phyloP scores from a whole-genome alignment of 108 stramenopile species.

The Cyclotella atomus region DNA sequence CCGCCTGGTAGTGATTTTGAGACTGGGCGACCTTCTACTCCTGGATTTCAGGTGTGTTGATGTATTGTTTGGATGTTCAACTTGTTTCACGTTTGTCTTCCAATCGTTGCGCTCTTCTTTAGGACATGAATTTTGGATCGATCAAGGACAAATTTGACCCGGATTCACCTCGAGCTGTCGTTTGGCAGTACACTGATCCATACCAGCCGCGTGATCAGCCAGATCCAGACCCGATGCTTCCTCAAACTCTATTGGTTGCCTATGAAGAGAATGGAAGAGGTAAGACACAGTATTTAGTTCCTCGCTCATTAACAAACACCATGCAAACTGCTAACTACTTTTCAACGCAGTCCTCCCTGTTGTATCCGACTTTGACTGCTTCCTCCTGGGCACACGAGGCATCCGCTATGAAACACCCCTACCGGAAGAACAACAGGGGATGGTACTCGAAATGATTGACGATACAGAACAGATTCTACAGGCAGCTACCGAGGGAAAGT shows the following conservation, averaged over 20 bases:
- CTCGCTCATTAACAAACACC: no score
- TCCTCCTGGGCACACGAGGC: constrained; percentile 62
- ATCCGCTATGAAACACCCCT: constrained; percentile 61
- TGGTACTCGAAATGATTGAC: constrained; percentile 63
- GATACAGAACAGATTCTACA: constrained; percentile 64
- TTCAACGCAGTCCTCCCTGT: constrained; percentile 11
- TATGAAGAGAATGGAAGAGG: constrained; percentile 73
- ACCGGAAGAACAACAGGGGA: constrained; percentile 62
- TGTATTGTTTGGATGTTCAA: neutral
- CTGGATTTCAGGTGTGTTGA: constrained; percentile 8
- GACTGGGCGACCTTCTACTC: constrained; percentile 64
- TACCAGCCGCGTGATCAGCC: constrained; percentile 41
- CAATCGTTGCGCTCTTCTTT: constrained; percentile 43
- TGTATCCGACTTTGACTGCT: constrained; percentile 74
- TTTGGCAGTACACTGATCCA: constrained; percentile 57
- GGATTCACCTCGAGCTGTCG: constrained; percentile 56
- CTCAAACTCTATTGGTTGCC: constrained; percentile 68
- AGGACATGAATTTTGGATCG: constrained; percentile 74
- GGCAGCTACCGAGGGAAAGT: constrained; percentile 24
- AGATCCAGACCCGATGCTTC: constrained; percentile 60
- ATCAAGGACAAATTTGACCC: constrained; percentile 33
- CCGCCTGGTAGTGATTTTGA: constrained; percentile 47
- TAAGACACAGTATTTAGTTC: neutral
- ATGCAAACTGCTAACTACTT: neutral
- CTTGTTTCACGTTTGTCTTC: neutral